Base-by-base conservation (phyloP, 2,329 filamentous ascomycete species). In the Ceratocystis lukuohia region DNA sequence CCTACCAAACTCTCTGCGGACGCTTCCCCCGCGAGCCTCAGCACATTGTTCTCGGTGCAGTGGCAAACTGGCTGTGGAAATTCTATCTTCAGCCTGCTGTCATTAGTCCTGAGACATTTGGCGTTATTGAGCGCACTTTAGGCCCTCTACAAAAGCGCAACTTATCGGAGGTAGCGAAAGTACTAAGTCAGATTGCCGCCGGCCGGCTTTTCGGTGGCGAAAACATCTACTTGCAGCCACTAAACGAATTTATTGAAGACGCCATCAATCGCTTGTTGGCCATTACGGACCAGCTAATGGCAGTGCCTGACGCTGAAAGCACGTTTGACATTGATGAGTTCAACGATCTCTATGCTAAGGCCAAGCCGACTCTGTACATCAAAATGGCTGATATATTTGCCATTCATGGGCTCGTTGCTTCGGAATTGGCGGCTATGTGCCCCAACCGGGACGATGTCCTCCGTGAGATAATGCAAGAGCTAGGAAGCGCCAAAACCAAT, bases 281-380 rank as follows among this genome's bases (percentile, higher is more conserved):
- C 12, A 90, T 94, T 57, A 89, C 89, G 76, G 82, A 82, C 59
- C 84, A 88, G 44, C 76, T 97, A 68, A 90, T 99, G 70, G 84
- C 88, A 12, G 89, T 97, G 12, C 86, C 88, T 15, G 88, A 94
- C 71, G 89, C 91, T 0, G 94, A 99, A 75, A 82, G 85, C 64
- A 94, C 94, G 28, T 99, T 97, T 73, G 92, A 97, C 75, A 96
- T 99, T 74, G 94, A 99, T 74, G 94, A 97, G 74, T 99, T 94
- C 83, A 97, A 96, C 74, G 94, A 99, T 73, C 82, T 99, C 5
- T 97, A 97, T 74, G 89, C 93, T 66, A 92, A 95, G 75, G 94
- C 91, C 70, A 96, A 96, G 76, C 94, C 94, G 5, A 97, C 93
- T 0, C 81, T 99, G n/a, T 99, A 97, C 78, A 96, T 99, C 79